These are phyloP conservation scores for Leccinellum luteum DNA, from an alignment of 768 basidiomycete genomes.

Conservation along the genomic window DNA sequence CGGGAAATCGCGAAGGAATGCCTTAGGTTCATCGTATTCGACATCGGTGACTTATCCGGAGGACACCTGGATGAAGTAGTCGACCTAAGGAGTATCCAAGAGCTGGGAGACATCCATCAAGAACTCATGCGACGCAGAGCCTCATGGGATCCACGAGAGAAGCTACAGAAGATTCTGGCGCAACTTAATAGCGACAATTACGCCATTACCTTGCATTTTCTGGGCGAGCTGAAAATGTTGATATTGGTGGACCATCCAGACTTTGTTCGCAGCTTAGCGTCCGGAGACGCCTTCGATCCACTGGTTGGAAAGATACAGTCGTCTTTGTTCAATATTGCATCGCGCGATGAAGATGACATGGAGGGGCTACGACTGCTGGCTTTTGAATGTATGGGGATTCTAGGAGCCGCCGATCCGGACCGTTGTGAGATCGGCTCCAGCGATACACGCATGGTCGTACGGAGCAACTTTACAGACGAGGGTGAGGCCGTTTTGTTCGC, in stretches of 20 bases:
- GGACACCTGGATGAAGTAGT: slow-evolving; percentile 73
- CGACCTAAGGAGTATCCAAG: slow-evolving; percentile 70
- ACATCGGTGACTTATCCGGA: slow-evolving; percentile 53
- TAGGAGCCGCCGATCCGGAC: slow-evolving; percentile 96
- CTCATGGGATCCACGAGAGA: slow-evolving; percentile 49
- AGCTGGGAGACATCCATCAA: slow-evolving; percentile 46
- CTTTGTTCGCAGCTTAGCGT: slow-evolving; percentile 60
- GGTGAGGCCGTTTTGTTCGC: slow-evolving; percentile 77
- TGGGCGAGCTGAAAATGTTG: slow-evolving; percentile 72
- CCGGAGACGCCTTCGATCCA: slow-evolving; percentile 86
- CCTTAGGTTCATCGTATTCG: slow-evolving; percentile 68
- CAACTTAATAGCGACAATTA: slow-evolving; percentile 77
- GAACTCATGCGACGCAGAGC: slow-evolving; percentile 46
- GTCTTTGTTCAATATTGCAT: slow-evolving; percentile 64
- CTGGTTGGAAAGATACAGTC: slow-evolving; percentile 66
- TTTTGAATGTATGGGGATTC: slow-evolving; percentile 86
- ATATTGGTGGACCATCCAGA: slow-evolving; percentile 49
- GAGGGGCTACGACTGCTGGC: slow-evolving; percentile 68
- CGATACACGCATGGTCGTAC: slow-evolving; percentile 67
- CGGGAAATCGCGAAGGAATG: slow-evolving; percentile 54
- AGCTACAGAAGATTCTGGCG: slow-evolving; percentile 66
- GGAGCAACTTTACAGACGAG: slow-evolving; percentile 78
- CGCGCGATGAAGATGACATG: slow-evolving; percentile 74
- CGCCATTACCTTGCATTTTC: slow-evolving; percentile 68
- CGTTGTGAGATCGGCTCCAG: slow-evolving; percentile 65